Base-by-base conservation (phyloP, 2,329 filamentous ascomycete species). In the Pyrenochaeta sp. region DNA sequence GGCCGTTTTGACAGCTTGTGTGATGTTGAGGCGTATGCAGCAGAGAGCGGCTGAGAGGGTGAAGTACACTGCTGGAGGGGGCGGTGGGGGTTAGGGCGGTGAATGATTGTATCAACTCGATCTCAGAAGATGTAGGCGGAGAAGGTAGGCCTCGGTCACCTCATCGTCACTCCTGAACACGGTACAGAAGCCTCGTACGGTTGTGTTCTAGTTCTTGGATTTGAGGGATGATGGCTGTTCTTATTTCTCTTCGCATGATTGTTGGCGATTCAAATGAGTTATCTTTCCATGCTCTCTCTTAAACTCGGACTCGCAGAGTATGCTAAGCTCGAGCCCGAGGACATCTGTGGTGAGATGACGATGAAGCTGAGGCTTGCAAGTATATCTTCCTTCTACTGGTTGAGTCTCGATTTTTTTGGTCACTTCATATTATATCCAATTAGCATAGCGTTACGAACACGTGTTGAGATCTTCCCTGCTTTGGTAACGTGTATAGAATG, bases 21-120 rank as follows among this genome's bases (percentile, higher is more conserved):
- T 55, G 2, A 55, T 50, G 52, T 25, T 55, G 46, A 55, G 44
- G 37, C n/a, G 52, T 10, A 55, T 55, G 52, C 46, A 55, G 46
- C 52, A 55, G 46, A 42, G 46, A n/a, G 52, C 46, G 0, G 46
- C 52, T 2, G 52, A 55, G 28, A 50, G 52, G 22, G 24, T 46
- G 30, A 50, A 32, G 46, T 19, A 32, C 19, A 25, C 10, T 43
- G 46, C 45, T 28, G 52, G 52, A 9, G 46, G 52, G 3, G 52
- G 52, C 2, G 52, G 44, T 2, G 52, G 51, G 7, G 50, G 43
- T 10, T 44, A 36, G 7, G 39, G 28, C 13, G 12, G 7, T 36
- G 32, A 36, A 3, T 36, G 32, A 36, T 10, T 3, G 10, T 19
- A 36, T 12, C 13, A 36, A 3, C 32, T 36, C 32, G 7, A 13